These are phyloP conservation scores for Ganoderma leucocontextum DNA, from an alignment of 1,284 basidiomycete species.

Conservation along the genomic window DNA sequence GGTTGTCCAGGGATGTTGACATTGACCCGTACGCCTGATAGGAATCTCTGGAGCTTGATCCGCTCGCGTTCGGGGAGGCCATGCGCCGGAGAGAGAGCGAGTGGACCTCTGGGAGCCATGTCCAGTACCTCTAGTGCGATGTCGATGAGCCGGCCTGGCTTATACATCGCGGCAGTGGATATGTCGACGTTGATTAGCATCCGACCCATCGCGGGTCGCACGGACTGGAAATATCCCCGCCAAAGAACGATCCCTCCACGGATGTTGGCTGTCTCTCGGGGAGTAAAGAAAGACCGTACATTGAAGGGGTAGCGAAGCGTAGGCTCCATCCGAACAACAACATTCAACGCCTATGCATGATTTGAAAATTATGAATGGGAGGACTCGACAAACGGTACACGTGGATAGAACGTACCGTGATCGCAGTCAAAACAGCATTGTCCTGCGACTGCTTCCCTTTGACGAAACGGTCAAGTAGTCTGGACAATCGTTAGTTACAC, in stretches of 20 bases:
- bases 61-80: conserved; percentile 64
- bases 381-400: conserved; percentile 9
- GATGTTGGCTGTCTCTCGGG: conserved; percentile 67
- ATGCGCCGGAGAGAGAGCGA: conserved; percentile 50
- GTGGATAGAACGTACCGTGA: conserved; percentile 59
- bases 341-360: conserved; percentile 67
- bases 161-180: conserved; percentile 80
- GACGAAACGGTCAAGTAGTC: conserved; percentile 71
- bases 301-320: conserved; percentile 77
- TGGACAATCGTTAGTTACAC: conserved; percentile 37
- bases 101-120: conserved; percentile 41
- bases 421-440: conserved; percentile 73
- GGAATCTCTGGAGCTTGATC: conserved; percentile 65
- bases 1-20: conserved; percentile 46
- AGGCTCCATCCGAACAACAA: conserved; percentile 78
- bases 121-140: conserved; percentile 67
- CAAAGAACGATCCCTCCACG: conserved; percentile 73
- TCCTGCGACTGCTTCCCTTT: conserved; percentile 73
- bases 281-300: conserved; percentile 78
- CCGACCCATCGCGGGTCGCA: conserved; percentile 71
- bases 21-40: conserved; percentile 62
- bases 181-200: conserved; percentile 84
- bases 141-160: conserved; percentile 55
- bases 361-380: conserved; percentile 3
- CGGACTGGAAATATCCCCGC: conserved; percentile 81